phyloP scores from a whole-genome alignment of 2,329 filamentous ascomycete genomes.

The Ophiostoma australiae region DNA sequence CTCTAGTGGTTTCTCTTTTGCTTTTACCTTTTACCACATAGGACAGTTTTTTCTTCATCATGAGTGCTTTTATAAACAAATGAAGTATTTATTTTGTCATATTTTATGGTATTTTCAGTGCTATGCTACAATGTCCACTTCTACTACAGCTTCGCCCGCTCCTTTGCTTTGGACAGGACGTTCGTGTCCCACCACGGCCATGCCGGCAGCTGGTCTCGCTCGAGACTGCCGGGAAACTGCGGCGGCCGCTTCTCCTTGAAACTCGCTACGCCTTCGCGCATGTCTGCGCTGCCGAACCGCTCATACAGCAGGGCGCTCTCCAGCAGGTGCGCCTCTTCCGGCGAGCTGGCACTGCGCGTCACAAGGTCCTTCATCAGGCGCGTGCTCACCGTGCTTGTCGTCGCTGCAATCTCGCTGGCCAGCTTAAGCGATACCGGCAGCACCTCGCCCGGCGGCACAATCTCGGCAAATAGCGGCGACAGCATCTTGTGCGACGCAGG shows the following conservation, averaged over 20 bases:
- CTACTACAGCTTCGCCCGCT: conserved; percentile 24
- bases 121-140: background rate
- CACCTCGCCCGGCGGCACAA: conserved; percentile 56
- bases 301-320: conserved; percentile 62
- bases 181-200: conserved; percentile 65
- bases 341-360: conserved; percentile 52
- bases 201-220: conserved; percentile 50
- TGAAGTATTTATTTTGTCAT: background rate
- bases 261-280: conserved; percentile 61
- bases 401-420: conserved; percentile 60
- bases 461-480: conserved; percentile 61
- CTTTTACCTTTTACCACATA: background rate
- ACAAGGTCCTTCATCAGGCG: conserved; percentile 68
- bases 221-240: conserved; percentile 47
- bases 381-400: conserved; percentile 60
- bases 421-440: conserved; percentile 57
- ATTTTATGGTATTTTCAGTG: background rate
- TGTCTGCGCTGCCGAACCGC: conserved; percentile 53
- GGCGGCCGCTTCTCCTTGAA: conserved; percentile 65
- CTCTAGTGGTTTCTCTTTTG: background rate
- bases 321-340: conserved; percentile 66
- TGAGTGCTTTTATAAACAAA: background rate
- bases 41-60: background rate
- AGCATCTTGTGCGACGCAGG: conserved; percentile 47
- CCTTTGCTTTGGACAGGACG: conserved; percentile 31